Conservation (phyloP, 2,329 filamentous ascomycete genomes). For the Myriosclerotinia scirpicola region DNA sequence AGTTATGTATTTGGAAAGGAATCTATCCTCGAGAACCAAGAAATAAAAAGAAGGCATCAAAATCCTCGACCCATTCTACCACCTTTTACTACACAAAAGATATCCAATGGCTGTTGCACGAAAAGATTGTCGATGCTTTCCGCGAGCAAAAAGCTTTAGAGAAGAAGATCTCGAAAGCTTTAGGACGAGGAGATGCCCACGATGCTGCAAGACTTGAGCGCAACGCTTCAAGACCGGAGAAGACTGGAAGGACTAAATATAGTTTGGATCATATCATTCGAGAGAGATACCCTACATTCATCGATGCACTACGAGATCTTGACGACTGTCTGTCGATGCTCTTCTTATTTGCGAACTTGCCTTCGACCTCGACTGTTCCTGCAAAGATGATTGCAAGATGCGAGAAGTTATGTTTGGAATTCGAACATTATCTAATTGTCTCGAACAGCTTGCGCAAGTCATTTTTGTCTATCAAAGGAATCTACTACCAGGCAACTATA, state of each 20-base stretch:
- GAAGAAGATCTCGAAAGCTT: conserved; percentile 93
- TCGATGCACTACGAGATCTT: conserved; percentile 88
- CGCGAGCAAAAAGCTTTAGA: conserved; percentile 94
- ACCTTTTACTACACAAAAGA: conserved; percentile 94
- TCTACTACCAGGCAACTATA: conserved; percentile 98
- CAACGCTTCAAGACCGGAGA: conserved; percentile 85
- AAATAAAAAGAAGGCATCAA: conserved; percentile 95
- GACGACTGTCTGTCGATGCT: conserved; percentile 97
- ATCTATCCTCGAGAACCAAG: conserved; percentile 97
- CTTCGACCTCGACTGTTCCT: conserved; percentile 83
- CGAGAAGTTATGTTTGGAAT: conserved; percentile 90
- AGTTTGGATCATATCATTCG: conserved; percentile 96
- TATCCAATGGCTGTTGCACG: conserved; percentile 96
- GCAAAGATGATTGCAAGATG: conserved; percentile 95
- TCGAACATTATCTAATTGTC: conserved; percentile 94
- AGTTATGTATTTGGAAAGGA: conserved; percentile 99
- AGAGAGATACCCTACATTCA: conserved; percentile 96
- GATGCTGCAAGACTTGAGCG: conserved; percentile 84
- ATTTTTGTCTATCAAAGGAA: conserved; percentile 97
- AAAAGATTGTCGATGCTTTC: conserved; percentile 91
- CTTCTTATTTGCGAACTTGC: conserved; percentile 95
- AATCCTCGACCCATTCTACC: conserved; percentile 83
- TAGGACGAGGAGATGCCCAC: conserved; percentile 86
- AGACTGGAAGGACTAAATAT: conserved; percentile 85
- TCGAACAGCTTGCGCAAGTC: conserved; percentile 92